Evolutionary conservation across 176 grass and related monocot species (phyloP), one percentile per base, ranked within the genome.

Genomic region (Eragrostis nindensis): DNA sequence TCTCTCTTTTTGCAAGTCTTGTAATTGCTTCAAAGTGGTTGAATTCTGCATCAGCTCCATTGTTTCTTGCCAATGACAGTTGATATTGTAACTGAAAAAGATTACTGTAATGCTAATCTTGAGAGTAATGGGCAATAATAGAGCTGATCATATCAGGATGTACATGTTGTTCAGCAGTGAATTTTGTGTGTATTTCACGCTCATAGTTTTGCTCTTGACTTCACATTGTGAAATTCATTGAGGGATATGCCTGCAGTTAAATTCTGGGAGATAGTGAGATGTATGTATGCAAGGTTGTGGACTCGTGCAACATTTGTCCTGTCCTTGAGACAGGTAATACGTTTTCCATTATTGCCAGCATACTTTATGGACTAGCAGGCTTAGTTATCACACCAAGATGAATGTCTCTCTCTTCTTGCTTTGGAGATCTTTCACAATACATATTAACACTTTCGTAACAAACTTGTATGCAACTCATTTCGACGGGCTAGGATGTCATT

Each of bases 351-450:
- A 54, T 66, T 55, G 38, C 21, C 15, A 82, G 26, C 24, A 73
- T 72, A 59, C 43, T 71, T 22, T 64, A 78, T 78, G 65, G 43
- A 71, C 66, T 43, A 71, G 41, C 27, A 82, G 69, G 44, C 42
- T 55, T 39, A 63, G 27, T 49, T 60, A 59, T 67, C 21, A 11
- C 73, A 36, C 48, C 26, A 26, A 22, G 46, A 71, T 78, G 43
- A 85, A 25, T 79, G 32, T 71, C 42, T 84, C 12, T 71, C 15
- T 43, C 50, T 55, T 19, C 44, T 6, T 44, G 3, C 42, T 44
- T 44, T 36, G 32, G 32, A 36, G 4, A 36, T 36, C 4, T 1
- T 36, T 36, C 32, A 44, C 73, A 52, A 40, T 36, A 24, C 83
- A 55, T 45, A 26, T 24, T 42, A 15, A 71, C 62, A 43, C 53